phyloP scores from a whole-genome alignment of 2,329 filamentous ascomycete species.

The Phoma sp. region DNA sequence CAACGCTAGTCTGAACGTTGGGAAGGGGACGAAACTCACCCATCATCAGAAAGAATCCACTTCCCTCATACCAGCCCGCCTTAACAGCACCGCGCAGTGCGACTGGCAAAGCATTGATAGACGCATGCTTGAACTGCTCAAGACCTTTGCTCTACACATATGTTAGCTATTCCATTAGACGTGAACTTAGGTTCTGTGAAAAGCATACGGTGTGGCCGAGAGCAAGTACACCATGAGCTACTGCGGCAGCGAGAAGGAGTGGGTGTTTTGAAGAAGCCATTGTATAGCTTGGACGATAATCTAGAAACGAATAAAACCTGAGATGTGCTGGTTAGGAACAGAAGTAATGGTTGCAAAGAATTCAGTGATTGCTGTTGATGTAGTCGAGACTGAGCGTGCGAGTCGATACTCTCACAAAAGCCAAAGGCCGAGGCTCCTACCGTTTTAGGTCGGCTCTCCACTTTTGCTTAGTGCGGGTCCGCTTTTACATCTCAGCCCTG shows the following conservation, averaged over 20 bases:
- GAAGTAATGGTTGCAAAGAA: neutral
- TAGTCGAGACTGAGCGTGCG: slow-evolving; percentile 1
- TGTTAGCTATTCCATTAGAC: neutral
- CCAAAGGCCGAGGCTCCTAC: slow-evolving; percentile 9
- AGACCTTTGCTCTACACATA: slow-evolving; percentile 38
- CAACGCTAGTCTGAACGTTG: neutral
- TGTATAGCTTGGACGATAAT: neutral
- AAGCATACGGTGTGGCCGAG: slow-evolving; percentile 42
- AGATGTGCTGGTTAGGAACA: neutral
- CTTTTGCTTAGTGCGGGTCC: slow-evolving; percentile 2
- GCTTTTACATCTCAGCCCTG: neutral
- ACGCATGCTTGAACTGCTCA: slow-evolving; percentile 43
- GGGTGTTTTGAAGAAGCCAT: slow-evolving; percentile 24
- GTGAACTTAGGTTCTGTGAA: neutral
- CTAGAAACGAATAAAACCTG: neutral
- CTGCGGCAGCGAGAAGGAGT: slow-evolving; percentile 37
- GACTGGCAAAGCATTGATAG: slow-evolving; percentile 37
- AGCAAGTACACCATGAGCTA: slow-evolving; percentile 39
- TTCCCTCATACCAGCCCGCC: slow-evolving; percentile 47
- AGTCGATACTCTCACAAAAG: slow-evolving; percentile 5
- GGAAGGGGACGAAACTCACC: slow-evolving; percentile 24
- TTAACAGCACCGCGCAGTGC: slow-evolving; percentile 39
- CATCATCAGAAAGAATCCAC: slow-evolving; percentile 44
- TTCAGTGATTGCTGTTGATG: neutral
- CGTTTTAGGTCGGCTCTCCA: neutral